Percentiles rank a stretch among this genome's conserved stretches.
phyloP scores from a whole-genome alignment of 1,139 yeast species.

The Dujonia santamariae region DNA sequence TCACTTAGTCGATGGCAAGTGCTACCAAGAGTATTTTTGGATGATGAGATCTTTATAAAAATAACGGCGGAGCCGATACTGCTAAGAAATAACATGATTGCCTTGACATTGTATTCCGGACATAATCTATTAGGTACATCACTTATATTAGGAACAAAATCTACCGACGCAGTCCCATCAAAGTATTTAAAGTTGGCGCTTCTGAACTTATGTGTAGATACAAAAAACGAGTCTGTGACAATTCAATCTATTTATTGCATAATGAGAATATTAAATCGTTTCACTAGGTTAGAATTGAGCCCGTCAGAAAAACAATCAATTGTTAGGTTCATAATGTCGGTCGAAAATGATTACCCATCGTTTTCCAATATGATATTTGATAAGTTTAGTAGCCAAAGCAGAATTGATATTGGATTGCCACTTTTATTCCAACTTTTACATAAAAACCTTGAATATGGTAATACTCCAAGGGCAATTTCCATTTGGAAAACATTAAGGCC shows the following conservation, averaged over 20 bases:
- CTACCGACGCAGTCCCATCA: slow-evolving; percentile 4
- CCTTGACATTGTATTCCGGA: neutral
- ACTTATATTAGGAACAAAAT: slow-evolving; percentile 4
- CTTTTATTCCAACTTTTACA: neutral
- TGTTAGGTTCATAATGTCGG: slow-evolving; percentile 6
- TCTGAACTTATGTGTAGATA: too few species aligned
- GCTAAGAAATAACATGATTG: too few species aligned
- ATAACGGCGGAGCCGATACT: too few species aligned
- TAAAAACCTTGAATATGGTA: slow-evolving; percentile 11
- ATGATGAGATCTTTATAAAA: too few species aligned
- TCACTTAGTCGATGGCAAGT: too few species aligned
- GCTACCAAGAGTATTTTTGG: too few species aligned
- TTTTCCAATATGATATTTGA: slow-evolving; percentile 17
- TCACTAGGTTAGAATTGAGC: neutral
- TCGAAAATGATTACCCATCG: slow-evolving; percentile 8
- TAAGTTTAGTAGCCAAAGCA: too few species aligned
- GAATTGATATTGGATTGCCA: neutral
- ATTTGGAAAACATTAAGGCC: slow-evolving; percentile 1
- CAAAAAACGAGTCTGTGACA: too few species aligned
- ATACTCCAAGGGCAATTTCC: slow-evolving; percentile 1
- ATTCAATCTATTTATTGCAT: too few species aligned
- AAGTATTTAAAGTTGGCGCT: too few species aligned
- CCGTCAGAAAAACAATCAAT: neutral
- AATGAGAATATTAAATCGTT: neutral
- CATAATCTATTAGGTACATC: neutral